Conservation (phyloP, 768 basidiomycete species). For the Rhodotorula kratochvilovae region DNA sequence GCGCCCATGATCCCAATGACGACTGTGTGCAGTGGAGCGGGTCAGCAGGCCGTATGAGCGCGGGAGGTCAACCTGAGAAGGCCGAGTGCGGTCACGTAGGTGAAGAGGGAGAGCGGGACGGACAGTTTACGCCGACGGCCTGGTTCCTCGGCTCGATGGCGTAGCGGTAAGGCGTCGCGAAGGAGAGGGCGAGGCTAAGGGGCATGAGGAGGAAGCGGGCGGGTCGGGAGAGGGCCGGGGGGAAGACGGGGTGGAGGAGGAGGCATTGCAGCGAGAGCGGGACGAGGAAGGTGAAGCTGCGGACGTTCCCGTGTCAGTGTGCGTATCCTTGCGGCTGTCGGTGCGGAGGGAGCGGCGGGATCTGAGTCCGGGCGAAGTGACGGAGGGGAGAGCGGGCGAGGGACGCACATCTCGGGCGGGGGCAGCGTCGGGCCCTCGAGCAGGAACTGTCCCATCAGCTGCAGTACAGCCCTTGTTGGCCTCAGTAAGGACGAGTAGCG, state of each 20-base stretch:
- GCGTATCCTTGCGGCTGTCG: too few species aligned
- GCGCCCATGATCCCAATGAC: slow-evolving; percentile 28
- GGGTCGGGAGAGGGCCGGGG: slow-evolving; percentile 2
- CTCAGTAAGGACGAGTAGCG: background rate
- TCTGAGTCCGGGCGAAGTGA: background rate
- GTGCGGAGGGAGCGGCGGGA: background rate
- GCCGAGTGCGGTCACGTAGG: background rate
- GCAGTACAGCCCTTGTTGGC: background rate
- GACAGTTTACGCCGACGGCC: slow-evolving; percentile 29
- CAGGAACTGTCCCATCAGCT: background rate
- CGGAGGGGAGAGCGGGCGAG: background rate
- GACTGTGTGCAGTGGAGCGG: background rate
- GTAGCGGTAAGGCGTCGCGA: slow-evolving; percentile 10
- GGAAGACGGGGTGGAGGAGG: slow-evolving; percentile 28
- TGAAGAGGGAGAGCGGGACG: background rate
- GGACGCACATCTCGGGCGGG: background rate
- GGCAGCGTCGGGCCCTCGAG: background rate
- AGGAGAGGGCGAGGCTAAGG: slow-evolving; percentile 12
- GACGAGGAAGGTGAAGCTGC: slow-evolving; percentile 28
- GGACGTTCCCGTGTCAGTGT: too few species aligned
- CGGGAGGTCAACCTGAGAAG: background rate
- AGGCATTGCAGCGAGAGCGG: slow-evolving; percentile 30
- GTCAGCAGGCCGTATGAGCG: background rate
- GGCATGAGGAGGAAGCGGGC: slow-evolving; percentile 24
- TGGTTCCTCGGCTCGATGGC: slow-evolving; percentile 29